Evolutionary conservation across 2,329 filamentous ascomycete genomes (phyloP).

Genomic region (Nigrospora sphaerica): DNA sequence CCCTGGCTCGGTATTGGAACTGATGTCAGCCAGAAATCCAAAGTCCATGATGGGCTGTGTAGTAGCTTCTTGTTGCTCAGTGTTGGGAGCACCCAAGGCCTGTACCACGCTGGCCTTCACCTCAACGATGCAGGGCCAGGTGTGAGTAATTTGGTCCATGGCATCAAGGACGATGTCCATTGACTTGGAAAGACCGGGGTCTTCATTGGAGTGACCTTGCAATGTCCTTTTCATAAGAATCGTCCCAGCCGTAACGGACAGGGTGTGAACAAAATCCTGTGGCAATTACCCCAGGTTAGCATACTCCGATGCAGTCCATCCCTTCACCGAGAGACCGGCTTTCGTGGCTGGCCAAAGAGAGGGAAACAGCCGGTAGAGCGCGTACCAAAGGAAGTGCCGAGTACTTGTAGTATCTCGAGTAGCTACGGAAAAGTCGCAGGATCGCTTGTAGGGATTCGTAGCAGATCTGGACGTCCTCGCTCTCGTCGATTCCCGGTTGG

Average conservation of each 20-base stretch:
- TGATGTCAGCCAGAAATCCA: conserved; percentile 11
- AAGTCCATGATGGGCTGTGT: conserved; percentile 15
- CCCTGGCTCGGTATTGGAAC: background rate
- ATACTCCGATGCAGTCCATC: no score
- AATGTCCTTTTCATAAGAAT: conserved; percentile 39
- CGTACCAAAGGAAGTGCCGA: conserved; percentile 29
- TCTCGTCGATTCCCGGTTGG: conserved; percentile 28
- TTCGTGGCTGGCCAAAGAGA: no score
- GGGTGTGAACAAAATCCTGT: conserved; percentile 13
- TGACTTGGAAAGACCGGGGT: conserved; percentile 38
- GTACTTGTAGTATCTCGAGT: conserved; percentile 34
- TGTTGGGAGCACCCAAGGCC: conserved; percentile 6
- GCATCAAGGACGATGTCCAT: conserved; percentile 41
- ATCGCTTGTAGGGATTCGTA: conserved; percentile 40
- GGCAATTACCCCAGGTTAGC: no score
- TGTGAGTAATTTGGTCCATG: conserved; percentile 43
- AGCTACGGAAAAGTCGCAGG: conserved; percentile 34
- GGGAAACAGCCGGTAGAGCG: no score
- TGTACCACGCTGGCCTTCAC: conserved; percentile 26
- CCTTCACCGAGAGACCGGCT: no score
- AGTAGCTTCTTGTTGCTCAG: conserved; percentile 2
- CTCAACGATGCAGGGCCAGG: conserved; percentile 37
- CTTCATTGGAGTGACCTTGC: conserved; percentile 29
- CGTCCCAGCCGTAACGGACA: conserved; percentile 37
- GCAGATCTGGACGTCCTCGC: conserved; percentile 41